Base-by-base conservation (phyloP, 352 stramenopile species). In the Phytophthora citricola region DNA sequence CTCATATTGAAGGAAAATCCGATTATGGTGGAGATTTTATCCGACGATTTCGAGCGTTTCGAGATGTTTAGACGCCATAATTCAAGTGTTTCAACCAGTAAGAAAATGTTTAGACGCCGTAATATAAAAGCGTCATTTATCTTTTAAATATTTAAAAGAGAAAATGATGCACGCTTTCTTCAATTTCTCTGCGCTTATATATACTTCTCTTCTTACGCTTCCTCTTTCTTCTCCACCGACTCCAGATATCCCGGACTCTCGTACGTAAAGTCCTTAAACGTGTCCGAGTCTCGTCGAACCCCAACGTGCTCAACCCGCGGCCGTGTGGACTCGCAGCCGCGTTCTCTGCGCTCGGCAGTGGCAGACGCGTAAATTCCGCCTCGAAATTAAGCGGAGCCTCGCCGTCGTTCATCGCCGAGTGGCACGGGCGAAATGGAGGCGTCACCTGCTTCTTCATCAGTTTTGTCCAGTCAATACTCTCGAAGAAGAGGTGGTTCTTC, bases 371-470 rank as follows among this genome's bases (percentile, higher is more conserved):
- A 54, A 96, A 96, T 61, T 94, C 83, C 32, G 81, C 79, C 67
- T 96, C 89, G 48, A 96, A 96, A 69, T 96, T 96, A 26, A 92
- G 53, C 17, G 85, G 83, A 27, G 83, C 81, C 51, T 96, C 85
- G 24, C 76, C 80, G 31, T 91, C 78, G 52, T 83, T 87, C 71
- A 90, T 87, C 8, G 78, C 76, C 31, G 84, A 85, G 56, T 86
- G 77, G 47, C 89, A 96, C 22, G 88, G 88, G 22, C 82, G 83
- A 70, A 95, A 93, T 7, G 85, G 83, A 44, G 87, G 85, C 44
- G 63, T 43, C 24, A 92, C 76, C 31, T 92, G 74, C 63, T 92
- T 89, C 26, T 75, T 76, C 4, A 73, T 38, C 17, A 95, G 56
- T 29, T 73, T 76, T 4, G 70, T 49, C 89, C 89, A 96, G 51